Evolutionary conservation across 495 filamentous ascomycete species (phyloP), one percentile per base, ranked within the genome.

Genomic region (Tuber indicum): DNA sequence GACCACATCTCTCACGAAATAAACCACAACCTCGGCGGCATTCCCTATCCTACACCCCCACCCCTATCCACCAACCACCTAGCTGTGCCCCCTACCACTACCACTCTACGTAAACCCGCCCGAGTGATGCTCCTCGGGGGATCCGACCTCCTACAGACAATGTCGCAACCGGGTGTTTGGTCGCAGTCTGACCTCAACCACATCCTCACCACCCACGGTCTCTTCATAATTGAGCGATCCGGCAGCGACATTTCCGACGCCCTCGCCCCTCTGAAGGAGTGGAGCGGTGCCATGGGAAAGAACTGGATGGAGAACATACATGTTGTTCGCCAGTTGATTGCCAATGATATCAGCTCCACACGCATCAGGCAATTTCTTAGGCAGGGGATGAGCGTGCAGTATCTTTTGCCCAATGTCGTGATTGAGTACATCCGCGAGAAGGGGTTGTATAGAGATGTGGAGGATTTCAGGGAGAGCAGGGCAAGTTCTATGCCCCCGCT

Each of bases 1-100:
- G 93, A 96, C 81, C 94, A 97, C 83, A 93, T 97, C 81, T 89
- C 96, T 75, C 85, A 95, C 81, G 93, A 97, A 85, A 92, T 97
- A 81, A 97, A 97, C 84, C 87, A 87, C 9, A 88, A 92, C 44
- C 87, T 92, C 23, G 89, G 90, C 21, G 94, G 94, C 16, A 89
- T 95, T 46, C 88, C 92, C 16, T 41, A 47, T 8, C 70, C 75
- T 17, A 16, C 74, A 17, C 41, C 70, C 32, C n/a, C 75, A 44
- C 36, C 88, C 92, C 12, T 14, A 41, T 4, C 70, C 46, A 6
- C 23, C 58, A 17, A 32, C 66, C 26, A 4, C 75, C 26, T 32
- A 42, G 16, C 19, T 70, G 41, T 42, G n/a, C 17, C 32, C 5
- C 3, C 70, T 41, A 47, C 47, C 52, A 16, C 49, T 42, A 9